Conservation (phyloP, 352 stramenopile genomes). For the Globisporangium sylvaticum region DNA sequence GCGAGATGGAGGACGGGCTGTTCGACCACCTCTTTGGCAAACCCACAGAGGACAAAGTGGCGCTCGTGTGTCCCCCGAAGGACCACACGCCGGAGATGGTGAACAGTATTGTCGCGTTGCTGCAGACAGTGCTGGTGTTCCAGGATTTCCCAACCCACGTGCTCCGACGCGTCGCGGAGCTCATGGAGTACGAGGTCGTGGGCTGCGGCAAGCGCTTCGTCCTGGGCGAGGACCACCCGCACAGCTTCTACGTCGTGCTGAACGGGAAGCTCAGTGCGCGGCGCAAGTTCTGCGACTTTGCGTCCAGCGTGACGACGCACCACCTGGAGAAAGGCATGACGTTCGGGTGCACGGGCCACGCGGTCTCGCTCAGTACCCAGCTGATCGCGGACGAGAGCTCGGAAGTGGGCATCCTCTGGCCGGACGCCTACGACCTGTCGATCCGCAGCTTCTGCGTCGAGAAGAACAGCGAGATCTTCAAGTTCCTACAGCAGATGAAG, state of each 20-base stretch:
- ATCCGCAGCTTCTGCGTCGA: constrained; percentile 54
- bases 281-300: constrained; percentile 56
- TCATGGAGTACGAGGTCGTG: constrained; percentile 70
- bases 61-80: constrained; percentile 39
- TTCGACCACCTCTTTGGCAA: constrained; percentile 70
- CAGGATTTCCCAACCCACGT: constrained; percentile 52
- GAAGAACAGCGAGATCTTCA: constrained; percentile 62
- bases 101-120: constrained; percentile 36
- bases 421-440: constrained; percentile 45
- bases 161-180: constrained; percentile 34
- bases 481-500: constrained; percentile 63
- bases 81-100: constrained; percentile 44
- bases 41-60: constrained; percentile 56
- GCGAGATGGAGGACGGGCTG: constrained; percentile 52
- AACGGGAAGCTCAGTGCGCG: constrained; percentile 53
- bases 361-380: constrained; percentile 37
- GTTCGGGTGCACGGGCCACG: constrained; percentile 57
- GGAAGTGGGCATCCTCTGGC: constrained; percentile 67
- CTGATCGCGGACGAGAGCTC: constrained; percentile 64
- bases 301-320: constrained; percentile 59
- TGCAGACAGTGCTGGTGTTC: constrained; percentile 63
- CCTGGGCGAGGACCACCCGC: constrained; percentile 49
- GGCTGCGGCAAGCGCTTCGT: constrained; percentile 54
- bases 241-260: constrained; percentile 68
- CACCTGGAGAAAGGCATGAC: constrained; percentile 51